Evolutionary conservation across 176 grass and related monocot species (phyloP).

Genomic region (Carex cristatella): DNA sequence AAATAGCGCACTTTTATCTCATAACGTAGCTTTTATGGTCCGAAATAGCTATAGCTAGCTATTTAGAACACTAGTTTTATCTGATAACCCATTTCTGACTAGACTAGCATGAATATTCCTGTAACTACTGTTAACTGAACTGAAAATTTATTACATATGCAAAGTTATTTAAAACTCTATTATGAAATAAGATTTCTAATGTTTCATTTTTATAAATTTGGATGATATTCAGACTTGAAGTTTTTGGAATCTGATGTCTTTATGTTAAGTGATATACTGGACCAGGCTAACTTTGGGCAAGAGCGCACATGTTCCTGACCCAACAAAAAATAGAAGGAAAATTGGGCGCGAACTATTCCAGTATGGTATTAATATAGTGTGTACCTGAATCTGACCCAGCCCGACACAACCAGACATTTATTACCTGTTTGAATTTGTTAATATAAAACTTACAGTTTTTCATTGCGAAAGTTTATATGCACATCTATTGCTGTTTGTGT

Average conservation of each 20-base stretch:
- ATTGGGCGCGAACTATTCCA: not conserved
- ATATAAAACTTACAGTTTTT: not conserved
- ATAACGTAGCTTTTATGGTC: too few relatives aligned
- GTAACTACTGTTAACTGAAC: not conserved
- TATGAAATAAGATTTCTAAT: not conserved
- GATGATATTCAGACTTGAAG: not conserved
- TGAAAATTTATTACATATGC: not conserved
- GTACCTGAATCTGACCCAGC: not conserved
- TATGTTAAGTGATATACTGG: not conserved
- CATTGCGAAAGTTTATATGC: not conserved
- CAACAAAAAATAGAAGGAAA: not conserved
- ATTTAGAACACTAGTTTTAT: not conserved
- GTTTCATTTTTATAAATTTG: not conserved
- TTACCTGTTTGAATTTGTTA: not conserved
- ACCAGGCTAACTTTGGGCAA: not conserved
- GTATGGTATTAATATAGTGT: not conserved
- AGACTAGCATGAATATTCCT: not conserved
- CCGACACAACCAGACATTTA: not conserved
- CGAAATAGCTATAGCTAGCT: too few relatives aligned
- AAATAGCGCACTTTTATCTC: too few relatives aligned
- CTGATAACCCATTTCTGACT: not conserved
- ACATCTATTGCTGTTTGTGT: conserved; percentile 2
- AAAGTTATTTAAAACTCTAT: not conserved
- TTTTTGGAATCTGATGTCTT: not conserved
- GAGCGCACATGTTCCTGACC: not conserved